phyloP scores from a whole-genome alignment of 306 rosid genomes.

The Trifolium pratense region DNA sequence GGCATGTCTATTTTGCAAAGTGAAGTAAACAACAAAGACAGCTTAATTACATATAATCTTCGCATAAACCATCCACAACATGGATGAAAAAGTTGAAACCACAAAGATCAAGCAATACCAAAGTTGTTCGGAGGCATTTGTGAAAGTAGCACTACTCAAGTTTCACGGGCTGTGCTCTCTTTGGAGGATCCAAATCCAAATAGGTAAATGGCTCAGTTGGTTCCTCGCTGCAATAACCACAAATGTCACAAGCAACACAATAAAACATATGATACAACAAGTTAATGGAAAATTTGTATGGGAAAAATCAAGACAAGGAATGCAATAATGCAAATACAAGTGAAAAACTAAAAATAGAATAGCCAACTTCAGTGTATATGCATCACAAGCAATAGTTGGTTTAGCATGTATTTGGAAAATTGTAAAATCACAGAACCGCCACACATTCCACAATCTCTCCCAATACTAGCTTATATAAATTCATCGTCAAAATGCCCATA shows the following conservation, averaged over 20 bases:
- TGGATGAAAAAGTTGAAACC: slow-evolving; percentile 28
- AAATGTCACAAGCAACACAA: slow-evolving; percentile 25
- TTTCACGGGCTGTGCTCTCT: slow-evolving; percentile 66
- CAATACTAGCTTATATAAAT: too few species aligned
- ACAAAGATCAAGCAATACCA: slow-evolving; percentile 4
- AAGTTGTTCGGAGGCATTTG: slow-evolving; percentile 22
- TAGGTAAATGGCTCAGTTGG: slow-evolving; percentile 83
- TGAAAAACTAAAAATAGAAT: not conserved
- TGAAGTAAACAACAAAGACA: not conserved
- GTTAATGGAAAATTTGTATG: slow-evolving; percentile 21
- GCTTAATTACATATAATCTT: slow-evolving; percentile 22
- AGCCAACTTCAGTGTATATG: slow-evolving; percentile 18
- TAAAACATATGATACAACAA: not conserved
- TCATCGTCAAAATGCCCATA: too few species aligned
- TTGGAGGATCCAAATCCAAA: slow-evolving; percentile 77
- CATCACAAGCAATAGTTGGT: slow-evolving; percentile 28
- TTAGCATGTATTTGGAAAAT: not conserved
- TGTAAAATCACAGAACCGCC: too few species aligned
- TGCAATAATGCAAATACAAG: not conserved
- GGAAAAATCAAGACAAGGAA: slow-evolving; percentile 19
- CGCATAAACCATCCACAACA: slow-evolving; percentile 17
- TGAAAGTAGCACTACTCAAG: slow-evolving; percentile 50
- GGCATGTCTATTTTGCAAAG: slow-evolving; percentile 31
- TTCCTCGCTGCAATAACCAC: slow-evolving; percentile 75
- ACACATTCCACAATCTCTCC: too few species aligned